These are phyloP conservation scores for Ceratobasidium sp. DNA, from an alignment of 1,284 basidiomycete genomes.

Conservation along the genomic window DNA sequence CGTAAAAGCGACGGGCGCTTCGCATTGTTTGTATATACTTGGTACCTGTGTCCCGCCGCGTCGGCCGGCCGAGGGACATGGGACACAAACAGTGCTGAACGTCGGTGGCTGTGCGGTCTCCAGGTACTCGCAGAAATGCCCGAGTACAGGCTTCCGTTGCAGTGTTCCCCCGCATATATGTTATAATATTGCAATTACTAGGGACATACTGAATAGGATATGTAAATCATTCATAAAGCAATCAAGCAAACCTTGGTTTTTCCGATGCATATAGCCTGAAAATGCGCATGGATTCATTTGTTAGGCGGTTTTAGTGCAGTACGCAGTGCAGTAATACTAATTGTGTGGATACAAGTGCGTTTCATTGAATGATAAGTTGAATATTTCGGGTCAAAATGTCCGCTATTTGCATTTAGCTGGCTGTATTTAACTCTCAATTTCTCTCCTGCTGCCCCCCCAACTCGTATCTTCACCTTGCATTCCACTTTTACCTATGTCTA, in stretches of 20 bases:
- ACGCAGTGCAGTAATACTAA: no score
- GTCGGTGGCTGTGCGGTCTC: slow-evolving; percentile 17
- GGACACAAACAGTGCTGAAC: slow-evolving; percentile 12
- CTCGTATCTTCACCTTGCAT: neutral
- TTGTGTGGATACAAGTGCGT: no score
- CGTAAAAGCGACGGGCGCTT: slow-evolving; percentile 26
- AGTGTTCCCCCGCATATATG: slow-evolving; percentile 6
- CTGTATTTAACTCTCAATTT: no score
- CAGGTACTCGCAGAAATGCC: neutral
- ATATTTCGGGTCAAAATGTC: no score
- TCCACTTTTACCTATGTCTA: neutral
- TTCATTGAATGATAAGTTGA: no score
- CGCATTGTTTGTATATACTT: slow-evolving; percentile 21
- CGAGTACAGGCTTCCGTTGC: neutral
- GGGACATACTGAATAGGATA: neutral
- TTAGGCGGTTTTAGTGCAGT: no score
- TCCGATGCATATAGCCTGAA: no score
- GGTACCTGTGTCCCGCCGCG: slow-evolving; percentile 18
- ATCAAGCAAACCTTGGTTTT: neutral
- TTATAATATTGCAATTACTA: neutral
- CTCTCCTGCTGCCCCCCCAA: no score
- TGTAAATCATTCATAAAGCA: neutral
- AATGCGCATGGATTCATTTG: no score
- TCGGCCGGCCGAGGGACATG: slow-evolving; percentile 7
- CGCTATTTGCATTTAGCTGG: no score